Percentiles rank a stretch among this genome's conserved stretches.
Evolutionary conservation across 768 basidiomycete species (phyloP).

Genomic region (Omphalotus guepiniiformis): DNA sequence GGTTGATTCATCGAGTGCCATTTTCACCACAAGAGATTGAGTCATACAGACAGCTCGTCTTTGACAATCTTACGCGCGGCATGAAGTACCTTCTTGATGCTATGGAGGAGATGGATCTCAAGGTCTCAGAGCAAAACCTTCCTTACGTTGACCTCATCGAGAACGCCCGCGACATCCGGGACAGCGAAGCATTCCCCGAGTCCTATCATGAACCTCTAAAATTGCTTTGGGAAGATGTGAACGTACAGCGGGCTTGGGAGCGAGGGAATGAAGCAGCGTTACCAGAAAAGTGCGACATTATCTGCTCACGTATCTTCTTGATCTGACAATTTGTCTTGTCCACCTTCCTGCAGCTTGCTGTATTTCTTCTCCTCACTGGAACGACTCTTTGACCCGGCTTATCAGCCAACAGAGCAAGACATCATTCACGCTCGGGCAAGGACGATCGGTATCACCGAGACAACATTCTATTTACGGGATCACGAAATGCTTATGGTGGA

Average conservation of each 20-base stretch:
- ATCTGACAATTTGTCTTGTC: slow-evolving; percentile 3
- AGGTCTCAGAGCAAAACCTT: slow-evolving; percentile 59
- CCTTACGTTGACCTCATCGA: slow-evolving; percentile 60
- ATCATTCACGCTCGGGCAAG: slow-evolving; percentile 83
- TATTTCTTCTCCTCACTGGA: slow-evolving; percentile 82
- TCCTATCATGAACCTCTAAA: slow-evolving; percentile 64
- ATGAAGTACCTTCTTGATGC: slow-evolving; percentile 80
- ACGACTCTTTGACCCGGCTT: slow-evolving; percentile 70
- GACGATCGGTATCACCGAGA: slow-evolving; percentile 90
- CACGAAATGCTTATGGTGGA: slow-evolving; percentile 86
- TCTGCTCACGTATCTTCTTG: neutral
- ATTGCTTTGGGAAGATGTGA: slow-evolving; percentile 71
- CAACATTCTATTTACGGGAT: slow-evolving; percentile 71
- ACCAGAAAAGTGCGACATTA: slow-evolving; percentile 71
- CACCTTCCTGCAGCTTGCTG: slow-evolving; percentile 40
- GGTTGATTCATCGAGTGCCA: slow-evolving; percentile 84
- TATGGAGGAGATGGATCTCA: slow-evolving; percentile 85
- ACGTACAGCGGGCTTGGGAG: slow-evolving; percentile 70
- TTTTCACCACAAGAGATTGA: slow-evolving; percentile 84
- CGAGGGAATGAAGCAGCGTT: slow-evolving; percentile 88
- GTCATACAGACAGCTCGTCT: slow-evolving; percentile 86
- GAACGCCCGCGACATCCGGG: slow-evolving; percentile 64
- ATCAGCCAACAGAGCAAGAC: slow-evolving; percentile 78
- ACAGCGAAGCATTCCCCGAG: slow-evolving; percentile 76
- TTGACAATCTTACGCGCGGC: slow-evolving; percentile 87